Conservation (phyloP, 2,329 filamentous ascomycete genomes). For the Penicillium palitans region DNA sequence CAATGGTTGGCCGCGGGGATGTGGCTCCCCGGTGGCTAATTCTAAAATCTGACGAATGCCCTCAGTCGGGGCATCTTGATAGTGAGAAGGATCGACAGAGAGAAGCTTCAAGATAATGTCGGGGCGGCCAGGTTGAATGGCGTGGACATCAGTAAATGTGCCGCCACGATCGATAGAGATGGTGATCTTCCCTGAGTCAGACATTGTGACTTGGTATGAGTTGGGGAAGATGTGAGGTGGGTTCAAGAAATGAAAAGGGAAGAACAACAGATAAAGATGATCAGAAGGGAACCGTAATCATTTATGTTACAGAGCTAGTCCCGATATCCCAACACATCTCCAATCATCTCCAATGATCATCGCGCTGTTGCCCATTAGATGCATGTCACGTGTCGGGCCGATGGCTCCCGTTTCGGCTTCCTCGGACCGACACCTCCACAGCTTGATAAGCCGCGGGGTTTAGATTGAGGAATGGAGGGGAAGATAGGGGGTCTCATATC, state of each 20-base stretch:
- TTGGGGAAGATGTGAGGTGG: neutral
- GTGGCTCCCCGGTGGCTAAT: conserved; percentile 36
- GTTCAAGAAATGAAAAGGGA: neutral
- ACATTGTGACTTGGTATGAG: conserved; percentile 20
- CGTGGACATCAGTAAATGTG: conserved; percentile 44
- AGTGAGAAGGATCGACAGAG: conserved; percentile 43
- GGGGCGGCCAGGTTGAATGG: conserved; percentile 37
- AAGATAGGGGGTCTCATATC: neutral
- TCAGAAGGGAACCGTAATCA: conserved; percentile 6
- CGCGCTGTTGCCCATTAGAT: conserved; percentile 7
- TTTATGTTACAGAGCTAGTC: conserved; percentile 5
- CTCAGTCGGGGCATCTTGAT: conserved; percentile 66
- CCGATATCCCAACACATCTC: conserved; percentile 1
- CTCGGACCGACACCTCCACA: conserved; percentile 23
- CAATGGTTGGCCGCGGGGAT: conserved; percentile 38
- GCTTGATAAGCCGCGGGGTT: neutral
- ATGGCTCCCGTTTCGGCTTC: conserved; percentile 17
- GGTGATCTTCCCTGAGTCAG: conserved; percentile 34
- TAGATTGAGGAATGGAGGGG: neutral
- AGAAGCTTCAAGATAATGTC: conserved; percentile 45
- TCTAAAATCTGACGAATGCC: conserved; percentile 70
- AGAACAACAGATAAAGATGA: neutral
- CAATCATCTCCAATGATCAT: conserved; percentile 1
- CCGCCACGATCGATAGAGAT: conserved; percentile 44
- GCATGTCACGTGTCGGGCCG: conserved; percentile 34